A percentile compares a stretch with the other conserved stretches of the same genome.
phyloP scores from a whole-genome alignment of 495 filamentous ascomycete species.

The Lepraria neglecta region DNA sequence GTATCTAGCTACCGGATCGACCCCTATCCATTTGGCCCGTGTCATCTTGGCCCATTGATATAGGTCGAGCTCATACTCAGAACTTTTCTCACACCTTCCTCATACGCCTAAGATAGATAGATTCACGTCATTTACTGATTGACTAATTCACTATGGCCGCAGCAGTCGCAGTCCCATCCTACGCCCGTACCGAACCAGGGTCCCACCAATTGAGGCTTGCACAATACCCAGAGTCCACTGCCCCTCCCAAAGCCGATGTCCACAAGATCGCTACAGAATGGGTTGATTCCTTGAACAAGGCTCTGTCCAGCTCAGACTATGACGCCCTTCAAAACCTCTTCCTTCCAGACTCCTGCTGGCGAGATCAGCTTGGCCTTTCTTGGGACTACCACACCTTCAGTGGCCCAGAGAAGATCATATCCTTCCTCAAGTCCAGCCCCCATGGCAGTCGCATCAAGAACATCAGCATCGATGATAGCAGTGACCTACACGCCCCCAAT shows the following conservation, averaged over 20 bases:
- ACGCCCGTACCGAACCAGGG: conserved; percentile 53
- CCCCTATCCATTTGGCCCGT: too few species aligned
- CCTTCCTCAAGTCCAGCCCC: conserved; percentile 38
- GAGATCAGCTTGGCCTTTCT: conserved; percentile 49
- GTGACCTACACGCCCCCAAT: conserved; percentile 42
- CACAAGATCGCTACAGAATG: conserved; percentile 39
- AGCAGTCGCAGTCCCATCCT: conserved; percentile 35
- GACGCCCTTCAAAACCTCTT: conserved; percentile 38
- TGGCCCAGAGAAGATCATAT: conserved; percentile 44
- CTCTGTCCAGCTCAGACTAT: conserved; percentile 37
- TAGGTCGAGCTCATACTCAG: too few species aligned
- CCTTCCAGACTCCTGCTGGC: conserved; percentile 47
- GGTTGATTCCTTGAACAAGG: conserved; percentile 44
- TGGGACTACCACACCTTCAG: conserved; percentile 53
- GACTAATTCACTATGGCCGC: conserved; percentile 24
- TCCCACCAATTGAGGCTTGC: conserved; percentile 47
- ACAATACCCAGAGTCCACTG: conserved; percentile 16
- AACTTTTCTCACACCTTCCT: neutral
- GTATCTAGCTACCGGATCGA: too few species aligned
- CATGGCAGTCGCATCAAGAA: conserved; percentile 37
- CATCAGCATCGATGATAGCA: conserved; percentile 46
- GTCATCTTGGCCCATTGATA: too few species aligned
- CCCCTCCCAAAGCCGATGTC: conserved; percentile 38
- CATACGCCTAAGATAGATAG: neutral
- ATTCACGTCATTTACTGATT: neutral